Evolutionary conservation across 2,329 filamentous ascomycete genomes (phyloP).

Genomic region (Talaromyces albobiverticillius): DNA sequence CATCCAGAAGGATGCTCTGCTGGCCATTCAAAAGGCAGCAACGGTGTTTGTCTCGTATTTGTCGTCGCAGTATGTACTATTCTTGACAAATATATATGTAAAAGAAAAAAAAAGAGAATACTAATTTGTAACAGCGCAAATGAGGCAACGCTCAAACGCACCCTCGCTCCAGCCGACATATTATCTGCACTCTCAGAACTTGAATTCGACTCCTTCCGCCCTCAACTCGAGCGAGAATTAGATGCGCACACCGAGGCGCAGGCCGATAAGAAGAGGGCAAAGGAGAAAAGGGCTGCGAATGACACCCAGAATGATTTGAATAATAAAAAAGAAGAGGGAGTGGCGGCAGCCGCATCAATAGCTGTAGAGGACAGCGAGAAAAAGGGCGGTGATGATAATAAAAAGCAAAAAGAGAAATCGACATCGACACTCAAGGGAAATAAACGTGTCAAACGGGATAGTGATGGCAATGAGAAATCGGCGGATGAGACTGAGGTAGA

Average conservation of each 20-base stretch:
- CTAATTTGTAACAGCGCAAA: constrained; percentile 49
- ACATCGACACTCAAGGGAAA: neutral
- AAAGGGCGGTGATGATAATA: constrained; percentile 24
- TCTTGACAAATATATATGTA: neutral
- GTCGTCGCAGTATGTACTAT: constrained; percentile 51
- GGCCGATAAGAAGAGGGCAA: constrained; percentile 32
- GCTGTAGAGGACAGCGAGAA: constrained; percentile 12
- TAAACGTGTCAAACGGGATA: constrained; percentile 16
- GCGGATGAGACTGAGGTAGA: constrained; percentile 22
- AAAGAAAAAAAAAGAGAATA: neutral
- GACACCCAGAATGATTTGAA: constrained; percentile 17
- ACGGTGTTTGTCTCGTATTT: constrained; percentile 67
- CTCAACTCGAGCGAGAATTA: constrained; percentile 59
- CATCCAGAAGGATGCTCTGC: constrained; percentile 63
- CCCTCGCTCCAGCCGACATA: constrained; percentile 60
- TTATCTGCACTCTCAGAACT: constrained; percentile 59
- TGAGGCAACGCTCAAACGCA: constrained; percentile 61
- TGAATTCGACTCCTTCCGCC: constrained; percentile 59
- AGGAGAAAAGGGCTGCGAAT: constrained; percentile 47
- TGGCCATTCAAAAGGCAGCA: constrained; percentile 63
- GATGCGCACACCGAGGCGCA: constrained; percentile 42
- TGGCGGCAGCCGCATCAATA: neutral
- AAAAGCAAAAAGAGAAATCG: constrained; percentile 19
- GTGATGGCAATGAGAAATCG: constrained; percentile 26
- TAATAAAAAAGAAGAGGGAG: constrained; percentile 19